phyloP scores from a whole-genome alignment of 768 basidiomycete genomes.

The Trametes sanguinea region DNA sequence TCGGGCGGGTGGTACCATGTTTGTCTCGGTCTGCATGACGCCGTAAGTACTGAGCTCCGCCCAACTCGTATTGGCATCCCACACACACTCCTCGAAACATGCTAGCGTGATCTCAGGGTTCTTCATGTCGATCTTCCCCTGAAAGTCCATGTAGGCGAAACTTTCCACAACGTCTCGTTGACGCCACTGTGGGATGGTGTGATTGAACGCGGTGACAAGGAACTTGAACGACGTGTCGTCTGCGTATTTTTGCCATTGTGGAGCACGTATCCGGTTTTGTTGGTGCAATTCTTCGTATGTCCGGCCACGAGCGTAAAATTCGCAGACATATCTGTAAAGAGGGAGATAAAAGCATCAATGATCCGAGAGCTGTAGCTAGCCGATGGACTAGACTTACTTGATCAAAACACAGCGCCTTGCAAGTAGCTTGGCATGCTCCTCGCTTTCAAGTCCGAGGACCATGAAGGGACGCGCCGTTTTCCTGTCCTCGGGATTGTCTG shows the following conservation, averaged over 20 bases:
- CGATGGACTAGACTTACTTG: constrained; percentile 53
- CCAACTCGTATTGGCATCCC: too few relatives aligned
- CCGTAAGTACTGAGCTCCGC: not conserved
- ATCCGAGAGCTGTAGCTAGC: too few relatives aligned
- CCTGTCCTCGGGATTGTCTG: constrained; percentile 44
- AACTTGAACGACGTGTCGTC: constrained; percentile 81
- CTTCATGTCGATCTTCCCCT: constrained; percentile 81
- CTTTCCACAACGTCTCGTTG: constrained; percentile 71
- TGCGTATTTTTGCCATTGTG: constrained; percentile 60
- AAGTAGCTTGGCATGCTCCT: constrained; percentile 73
- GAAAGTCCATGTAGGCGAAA: constrained; percentile 84
- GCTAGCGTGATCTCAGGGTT: constrained; percentile 71
- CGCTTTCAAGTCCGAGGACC: constrained; percentile 65
- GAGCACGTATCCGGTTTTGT: constrained; percentile 43
- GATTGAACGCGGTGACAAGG: constrained; percentile 71
- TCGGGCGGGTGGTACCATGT: constrained; percentile 45
- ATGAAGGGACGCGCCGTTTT: constrained; percentile 72
- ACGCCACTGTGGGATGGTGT: constrained; percentile 65
- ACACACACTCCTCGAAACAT: constrained; percentile 87
- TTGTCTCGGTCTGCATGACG: constrained; percentile 48
- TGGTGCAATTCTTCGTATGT: constrained; percentile 73
- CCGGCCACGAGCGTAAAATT: constrained; percentile 71
- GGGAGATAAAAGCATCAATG: not conserved
- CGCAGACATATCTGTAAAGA: constrained; percentile 66
- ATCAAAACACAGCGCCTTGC: constrained; percentile 80